Evolutionary conservation across 2,329 filamentous ascomycete genomes (phyloP), one percentile per base, ranked within the genome.

Genomic region (Aureobasidium sp.): DNA sequence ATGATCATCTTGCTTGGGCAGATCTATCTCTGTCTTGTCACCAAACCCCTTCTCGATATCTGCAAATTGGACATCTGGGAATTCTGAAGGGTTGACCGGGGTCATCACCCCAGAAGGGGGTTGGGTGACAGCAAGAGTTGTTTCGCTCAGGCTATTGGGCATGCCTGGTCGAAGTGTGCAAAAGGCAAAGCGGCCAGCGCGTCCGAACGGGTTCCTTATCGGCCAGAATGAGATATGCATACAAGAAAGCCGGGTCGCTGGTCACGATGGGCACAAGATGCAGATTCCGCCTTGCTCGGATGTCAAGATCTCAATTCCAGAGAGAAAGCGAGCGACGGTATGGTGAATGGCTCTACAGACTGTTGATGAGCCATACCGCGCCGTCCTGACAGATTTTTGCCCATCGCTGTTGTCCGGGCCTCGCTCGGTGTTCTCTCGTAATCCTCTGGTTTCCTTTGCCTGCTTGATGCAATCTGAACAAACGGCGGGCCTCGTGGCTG

Each of bases 61-160:
- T 14, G 12, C 21, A 27, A 40, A 41, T 19, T 51, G 32, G 5
- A 16, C 48, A 38, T 49, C 45, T 39, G 45, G 45, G 30, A n/a
- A 30, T 16, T 27, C 17, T n/a, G 45, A 49, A 1, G 48, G 35
- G 19, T 51, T 51, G 37, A 51, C 37, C 14, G 48, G 48, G n/a
- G 48, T 51, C 29, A 51, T 17, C 5, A 41, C 48, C 48, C 48
- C 48, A 17, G 48, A 51, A 5, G 48, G 48, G 4, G 48, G 48
- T 27, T 51, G 48, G 16, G 48, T 51, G 25, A 51, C 48, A 51
- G 48, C 48, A 40, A 51, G 35, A 30, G 35, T 51, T 21, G 37
- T 51, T 16, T 51, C 48, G 37, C 48, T 51, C 48, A 51, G 25
- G 37, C 48, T 51, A 17, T 41, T 51, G 27, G 35, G 35, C 35